A percentile compares a stretch with the other conserved stretches of the same genome.
Conservation (phyloP, 768 basidiomycete genomes). For the Suillus subluteus region DNA sequence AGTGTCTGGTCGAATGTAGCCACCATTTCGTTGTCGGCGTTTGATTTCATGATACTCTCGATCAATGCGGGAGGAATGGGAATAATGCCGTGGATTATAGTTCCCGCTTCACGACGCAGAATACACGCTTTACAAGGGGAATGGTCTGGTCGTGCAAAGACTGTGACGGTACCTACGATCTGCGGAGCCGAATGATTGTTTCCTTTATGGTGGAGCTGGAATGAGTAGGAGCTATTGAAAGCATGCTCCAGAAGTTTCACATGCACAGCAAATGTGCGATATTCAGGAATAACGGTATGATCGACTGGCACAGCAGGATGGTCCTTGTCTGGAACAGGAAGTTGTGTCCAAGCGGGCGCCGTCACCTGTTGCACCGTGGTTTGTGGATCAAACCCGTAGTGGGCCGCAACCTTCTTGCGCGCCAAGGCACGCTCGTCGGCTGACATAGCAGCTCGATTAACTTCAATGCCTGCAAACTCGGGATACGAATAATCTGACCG, state of each 20-base stretch:
- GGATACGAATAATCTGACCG: slow-evolving; percentile 32
- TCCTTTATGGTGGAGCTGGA: slow-evolving; percentile 23
- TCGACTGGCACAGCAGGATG: slow-evolving; percentile 17
- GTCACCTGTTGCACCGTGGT: slow-evolving; percentile 10
- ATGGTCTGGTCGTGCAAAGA: slow-evolving; percentile 27
- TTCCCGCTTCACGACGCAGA: slow-evolving; percentile 18
- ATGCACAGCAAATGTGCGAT: slow-evolving; percentile 31
- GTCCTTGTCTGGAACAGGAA: slow-evolving; percentile 18
- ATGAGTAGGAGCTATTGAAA: slow-evolving; percentile 25
- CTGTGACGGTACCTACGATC: slow-evolving; percentile 25
- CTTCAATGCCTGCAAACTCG: slow-evolving; percentile 28
- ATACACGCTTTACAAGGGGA: slow-evolving; percentile 31
- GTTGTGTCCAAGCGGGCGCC: slow-evolving; percentile 19
- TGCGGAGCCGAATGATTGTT: slow-evolving; percentile 10
- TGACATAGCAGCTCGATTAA: slow-evolving; percentile 21
- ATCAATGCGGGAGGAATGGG: slow-evolving; percentile 24
- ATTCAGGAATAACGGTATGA: slow-evolving; percentile 23
- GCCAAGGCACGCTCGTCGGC: slow-evolving; percentile 23
- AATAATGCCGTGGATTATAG: slow-evolving; percentile 28
- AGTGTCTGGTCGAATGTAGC: slow-evolving; percentile 19
- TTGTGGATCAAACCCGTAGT: slow-evolving; percentile 29
- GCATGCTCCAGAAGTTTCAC: slow-evolving; percentile 29
- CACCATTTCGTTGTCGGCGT: slow-evolving; percentile 5
- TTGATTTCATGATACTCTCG: slow-evolving; percentile 25
- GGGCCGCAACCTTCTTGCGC: slow-evolving; percentile 26